Evolutionary conservation across 164 flowering plant genomes (phyloP), one percentile per base, ranked within the genome.

Genomic region (Paratinospora sagittata): DNA sequence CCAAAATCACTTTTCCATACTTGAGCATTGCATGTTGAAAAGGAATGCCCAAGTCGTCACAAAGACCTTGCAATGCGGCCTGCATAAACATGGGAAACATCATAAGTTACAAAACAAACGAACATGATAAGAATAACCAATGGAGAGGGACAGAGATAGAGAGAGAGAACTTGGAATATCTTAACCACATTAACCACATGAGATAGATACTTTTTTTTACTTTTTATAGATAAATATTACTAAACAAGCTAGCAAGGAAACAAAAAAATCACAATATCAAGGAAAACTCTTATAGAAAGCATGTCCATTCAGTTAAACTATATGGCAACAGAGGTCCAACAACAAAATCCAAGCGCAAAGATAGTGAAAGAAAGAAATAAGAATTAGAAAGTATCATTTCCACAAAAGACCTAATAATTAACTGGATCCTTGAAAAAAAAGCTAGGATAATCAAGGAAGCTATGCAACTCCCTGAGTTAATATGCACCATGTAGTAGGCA

Each of bases 21-120:
- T 82, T 90, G 61, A 91, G 94, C 98, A 93, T 91, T 71, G 86
- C 41, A 61, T 76, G 47, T 73, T 93, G 92, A 74, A 93, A 93
- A 72, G 96, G 92, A 79, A 93, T 89, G 58, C 78, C 83, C 76
- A 93, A 74, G 60, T 91, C 96, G 61, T 87, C 84, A 86, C 98
- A 93, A 72, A 93, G 90, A 67, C 83, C 87, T 73, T 82, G 91
- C 74, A 93, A 79, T 10, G 86, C 78, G 78, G 80, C 90, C 98
- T 91, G 82, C 81, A 74, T 37, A 75, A 45, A 65, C 74, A 73
- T 17, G 12, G 69, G 68, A 66, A 34, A 24, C 6, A 0, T 10
- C 24, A 11, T 67, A 34, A 11, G 45, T 67, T 24, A 45, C n/a
- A 67, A 67, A 43, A 43, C 8, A 43, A 4, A 8, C 21, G 17